These are phyloP conservation scores for Penicillium concentricum DNA, from an alignment of 2,329 filamentous ascomycete species.

Conservation along the genomic window DNA sequence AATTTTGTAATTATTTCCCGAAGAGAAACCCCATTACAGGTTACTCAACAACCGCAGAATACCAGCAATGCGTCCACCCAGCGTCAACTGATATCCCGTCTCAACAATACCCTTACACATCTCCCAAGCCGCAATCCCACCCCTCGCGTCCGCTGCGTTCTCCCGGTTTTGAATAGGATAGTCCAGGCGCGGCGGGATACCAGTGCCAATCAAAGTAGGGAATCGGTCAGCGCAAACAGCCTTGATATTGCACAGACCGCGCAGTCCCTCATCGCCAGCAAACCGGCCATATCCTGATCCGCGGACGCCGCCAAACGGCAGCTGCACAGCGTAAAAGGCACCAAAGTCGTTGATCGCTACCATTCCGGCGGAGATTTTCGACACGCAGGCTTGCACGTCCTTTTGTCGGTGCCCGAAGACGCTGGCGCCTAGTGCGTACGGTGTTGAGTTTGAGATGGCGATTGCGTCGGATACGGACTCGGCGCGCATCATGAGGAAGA, in stretches of 20 bases:
- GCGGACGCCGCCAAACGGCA: slow-evolving; percentile 89
- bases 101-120: slow-evolving; percentile 47
- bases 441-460: slow-evolving; percentile 74
- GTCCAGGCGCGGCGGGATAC: slow-evolving; percentile 75
- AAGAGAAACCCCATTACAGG: slow-evolving; percentile 25
- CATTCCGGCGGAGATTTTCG: slow-evolving; percentile 77
- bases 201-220: slow-evolving; percentile 60
- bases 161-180: slow-evolving; percentile 73
- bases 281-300: slow-evolving; percentile 93
- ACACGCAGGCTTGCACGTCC: slow-evolving; percentile 64
- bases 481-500: slow-evolving; percentile 82
- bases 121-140: slow-evolving; percentile 64
- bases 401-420: slow-evolving; percentile 74
- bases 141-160: slow-evolving; percentile 37
- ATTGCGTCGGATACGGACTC: slow-evolving; percentile 66
- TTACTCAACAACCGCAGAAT: slow-evolving; percentile 40
- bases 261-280: slow-evolving; percentile 82
- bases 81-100: slow-evolving; percentile 47
- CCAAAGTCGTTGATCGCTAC: slow-evolving; percentile 95
- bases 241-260: slow-evolving; percentile 84
- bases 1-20: background rate
- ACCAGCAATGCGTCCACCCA: slow-evolving; percentile 42
- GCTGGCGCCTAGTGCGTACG: slow-evolving; percentile 82
- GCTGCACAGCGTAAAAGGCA: slow-evolving; percentile 85
- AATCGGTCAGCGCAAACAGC: slow-evolving; percentile 76